Evolutionary conservation across 2,329 filamentous ascomycete species (phyloP), one percentile per base, ranked within the genome.

Genomic region (Fusarium xylarioides): DNA sequence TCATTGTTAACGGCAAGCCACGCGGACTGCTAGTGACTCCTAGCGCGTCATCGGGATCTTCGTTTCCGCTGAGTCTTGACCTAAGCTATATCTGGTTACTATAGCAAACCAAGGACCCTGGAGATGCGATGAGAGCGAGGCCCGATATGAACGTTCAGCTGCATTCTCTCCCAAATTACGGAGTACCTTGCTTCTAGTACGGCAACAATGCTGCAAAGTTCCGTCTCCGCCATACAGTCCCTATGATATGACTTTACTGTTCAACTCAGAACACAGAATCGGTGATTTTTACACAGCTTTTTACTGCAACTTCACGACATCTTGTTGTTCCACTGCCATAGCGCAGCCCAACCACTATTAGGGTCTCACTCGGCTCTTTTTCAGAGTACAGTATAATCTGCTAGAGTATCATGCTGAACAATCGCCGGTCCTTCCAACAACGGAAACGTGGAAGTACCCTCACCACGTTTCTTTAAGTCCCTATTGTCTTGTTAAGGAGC

Each of bases 1-100:
- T 63, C 62, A 54, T 54, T 62, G 52, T 65, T 59, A 42, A 72
- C 53, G 55, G 56, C 64, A 70, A 77, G 60, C 66, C 66, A 77
- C 68, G 58, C 59, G 59, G 71, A 63, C 47, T 61, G 55, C 58
- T 73, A 67, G 74, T 53, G 63, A 57, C 28, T 73, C 50, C 66
- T 63, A 71, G 73, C 59, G 61, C 53, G 44, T 46, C 62, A 59
- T 60, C 50, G 26, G 57, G 50, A 49, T 56, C 61, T 53, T 64
- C 26, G 70, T 68, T 74, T 58, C 62, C 56, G 53, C 49, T 35
- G 32, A 47, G 60, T 37, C 34, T 60, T 46, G 34, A 40, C 23
- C 46, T 54, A 47, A 43, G 44, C 37, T 46, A n/a, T 34, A 66
- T 59, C 56, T 50, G 32, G 64, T 53, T 40, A 54, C 38, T 38